Base-by-base conservation (phyloP, 164 flowering plant genomes). In the Kingdonia uniflora region DNA sequence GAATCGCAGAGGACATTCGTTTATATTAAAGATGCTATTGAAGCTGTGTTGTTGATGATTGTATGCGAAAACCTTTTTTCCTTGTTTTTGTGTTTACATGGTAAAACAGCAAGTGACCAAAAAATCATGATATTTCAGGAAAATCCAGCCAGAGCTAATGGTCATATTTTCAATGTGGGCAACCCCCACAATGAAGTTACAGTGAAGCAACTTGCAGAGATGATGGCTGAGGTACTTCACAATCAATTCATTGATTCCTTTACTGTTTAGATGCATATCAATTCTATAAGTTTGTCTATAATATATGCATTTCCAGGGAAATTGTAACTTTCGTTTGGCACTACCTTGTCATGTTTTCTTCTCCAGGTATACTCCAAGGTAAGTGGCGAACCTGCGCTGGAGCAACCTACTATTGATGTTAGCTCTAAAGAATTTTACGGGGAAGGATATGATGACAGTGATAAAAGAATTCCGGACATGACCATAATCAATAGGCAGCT, bases 131-230 rank as follows among this genome's bases (percentile, higher is more conserved):
- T 41, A 47, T 25, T 24, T 57, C 66, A 84, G 95, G 95, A 84
- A 82, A 87, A 87, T 60, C 94, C 96, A 14, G 80, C 70, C 3
- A 74, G 96, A 63, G 87, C 90, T 15, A 82, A 80, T 71, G 90
- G 90, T 29, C 94, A 84, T 0, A 82, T 87, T 49, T 87, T 87
- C 58, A 87, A 84, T 69, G 96, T 87, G 39, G 94, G 96, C 59
- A 87, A 84, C 63, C 96, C 96, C 6, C 54, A 87, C 74, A 87
- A 87, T 73, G 92, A 87, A 76, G 96, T 87, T 41, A 87, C 92
- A 21, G 92, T 87, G 19, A 73, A 80, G 71, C 96, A 87, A 71
- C 87, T 87, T 60, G 96, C 87, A 55, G 92, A 84, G 61, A 82
- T 84, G 92, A 87, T 87, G 96, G 78, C 84, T 14, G 66, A 84